Conservation (phyloP, 805 yeast genomes). For the Metschnikowia proteae region DNA sequence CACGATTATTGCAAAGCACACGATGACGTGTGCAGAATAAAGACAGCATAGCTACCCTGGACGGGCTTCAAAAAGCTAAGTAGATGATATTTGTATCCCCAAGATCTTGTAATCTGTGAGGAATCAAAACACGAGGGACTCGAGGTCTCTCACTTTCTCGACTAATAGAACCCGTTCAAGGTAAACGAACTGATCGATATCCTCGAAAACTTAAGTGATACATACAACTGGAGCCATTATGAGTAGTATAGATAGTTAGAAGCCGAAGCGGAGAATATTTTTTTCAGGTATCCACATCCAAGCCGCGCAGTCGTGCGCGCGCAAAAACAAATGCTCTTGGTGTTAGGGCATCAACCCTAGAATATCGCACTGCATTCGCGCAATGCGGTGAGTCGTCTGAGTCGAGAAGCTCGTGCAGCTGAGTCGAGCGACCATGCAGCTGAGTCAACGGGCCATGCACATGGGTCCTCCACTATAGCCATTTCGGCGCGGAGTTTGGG, state of each 20-base stretch:
- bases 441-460: conserved; percentile 1
- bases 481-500: background rate
- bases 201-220: conserved; percentile 29
- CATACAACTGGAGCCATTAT: conserved; percentile 93
- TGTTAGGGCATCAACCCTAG: conserved; percentile 13
- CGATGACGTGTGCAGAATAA: conserved; percentile 21
- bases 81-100: conserved; percentile 4
- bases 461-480: background rate
- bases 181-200: conserved; percentile 33
- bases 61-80: conserved; percentile 32
- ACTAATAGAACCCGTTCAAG: conserved; percentile 28
- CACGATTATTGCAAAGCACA: conserved; percentile 38
- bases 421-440: background rate
- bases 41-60: conserved; percentile 49
- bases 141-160: background rate
- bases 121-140: conserved; percentile 2
- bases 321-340: background rate
- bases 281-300: background rate
- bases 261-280: conserved; percentile 1
- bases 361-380: background rate
- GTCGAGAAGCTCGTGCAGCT: background rate
- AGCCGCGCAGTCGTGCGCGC: conserved; percentile 8
- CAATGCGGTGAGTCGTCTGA: background rate
- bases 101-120: background rate
- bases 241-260: conserved; percentile 10